These are phyloP conservation scores for Fusarium coffeatum DNA, from an alignment of 2,329 filamentous ascomycete genomes.

Conservation along the genomic window DNA sequence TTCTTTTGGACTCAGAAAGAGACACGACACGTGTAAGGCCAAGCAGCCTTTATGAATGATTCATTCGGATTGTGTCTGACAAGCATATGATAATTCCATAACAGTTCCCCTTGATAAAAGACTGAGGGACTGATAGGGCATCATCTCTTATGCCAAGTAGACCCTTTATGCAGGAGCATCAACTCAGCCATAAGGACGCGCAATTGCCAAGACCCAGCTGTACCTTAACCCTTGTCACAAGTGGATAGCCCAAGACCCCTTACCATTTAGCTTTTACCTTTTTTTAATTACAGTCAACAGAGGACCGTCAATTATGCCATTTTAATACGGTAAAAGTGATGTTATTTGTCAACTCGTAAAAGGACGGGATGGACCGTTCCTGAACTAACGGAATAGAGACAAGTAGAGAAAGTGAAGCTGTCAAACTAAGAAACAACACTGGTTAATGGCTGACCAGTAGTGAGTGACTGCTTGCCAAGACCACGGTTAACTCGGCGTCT, in stretches of 20 bases:
- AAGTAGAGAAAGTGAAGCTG: not conserved
- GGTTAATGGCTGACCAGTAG: not conserved
- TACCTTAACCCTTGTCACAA: not conserved
- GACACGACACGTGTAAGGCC: conserved; percentile 2
- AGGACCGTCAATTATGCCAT: not conserved
- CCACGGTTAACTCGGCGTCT: conserved; percentile 37
- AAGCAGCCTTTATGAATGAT: not conserved
- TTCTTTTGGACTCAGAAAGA: not conserved
- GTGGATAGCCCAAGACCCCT: conserved; percentile 24
- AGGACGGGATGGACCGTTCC: not conserved
- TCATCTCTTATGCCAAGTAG: conserved; percentile 3
- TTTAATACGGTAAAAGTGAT: not conserved
- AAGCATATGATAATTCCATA: not conserved
- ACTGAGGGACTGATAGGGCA: rapidly evolving
- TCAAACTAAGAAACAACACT: not conserved
- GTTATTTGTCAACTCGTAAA: not conserved
- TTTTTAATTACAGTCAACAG: not conserved
- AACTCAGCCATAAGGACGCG: conserved; percentile 38
- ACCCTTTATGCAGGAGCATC: conserved; percentile 26
- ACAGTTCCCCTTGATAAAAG: not conserved
- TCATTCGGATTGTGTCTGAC: not conserved
- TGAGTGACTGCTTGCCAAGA: conserved; percentile 17
- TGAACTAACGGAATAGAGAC: not conserved
- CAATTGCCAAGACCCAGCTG: conserved; percentile 27
- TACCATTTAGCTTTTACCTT: not conserved